phyloP scores from a whole-genome alignment of 305 asterid genomes.

The Rubia balearica region DNA sequence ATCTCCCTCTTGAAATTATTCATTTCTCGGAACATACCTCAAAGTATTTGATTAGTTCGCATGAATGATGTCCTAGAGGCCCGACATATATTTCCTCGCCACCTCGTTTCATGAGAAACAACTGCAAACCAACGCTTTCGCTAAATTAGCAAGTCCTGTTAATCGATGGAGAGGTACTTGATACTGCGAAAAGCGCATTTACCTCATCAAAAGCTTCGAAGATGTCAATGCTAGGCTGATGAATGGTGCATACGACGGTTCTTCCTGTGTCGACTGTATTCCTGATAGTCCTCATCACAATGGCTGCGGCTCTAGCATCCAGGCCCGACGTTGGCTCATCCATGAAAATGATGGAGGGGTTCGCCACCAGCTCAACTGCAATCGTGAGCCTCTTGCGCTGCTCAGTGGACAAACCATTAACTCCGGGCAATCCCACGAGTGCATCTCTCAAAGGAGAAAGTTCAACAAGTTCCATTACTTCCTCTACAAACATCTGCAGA shows the following conservation, averaged over 20 bases:
- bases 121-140: constrained; percentile 32
- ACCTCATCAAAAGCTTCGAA: constrained; percentile 98
- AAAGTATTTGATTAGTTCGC: constrained; percentile 55
- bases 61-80: constrained; percentile 65
- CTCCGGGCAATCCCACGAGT: constrained; percentile 82
- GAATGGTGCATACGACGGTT: constrained; percentile 71
- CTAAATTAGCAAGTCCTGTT: not conserved
- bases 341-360: constrained; percentile 74
- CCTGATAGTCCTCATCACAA: constrained; percentile 53
- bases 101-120: constrained; percentile 73
- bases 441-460: constrained; percentile 60
- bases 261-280: constrained; percentile 11
- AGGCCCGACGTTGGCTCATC: constrained; percentile 82
- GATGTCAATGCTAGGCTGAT: constrained; percentile 95
- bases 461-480: constrained; percentile 78
- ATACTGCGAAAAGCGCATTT: not conserved
- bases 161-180: not conserved
- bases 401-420: constrained; percentile 67
- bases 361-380: constrained; percentile 77
- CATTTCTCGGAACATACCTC: constrained; percentile 42
- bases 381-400: constrained; percentile 71
- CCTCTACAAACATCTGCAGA: constrained; percentile 67
- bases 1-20: not conserved
- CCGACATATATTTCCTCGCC: constrained; percentile 89
- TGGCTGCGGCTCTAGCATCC: constrained; percentile 80